Conservation (phyloP, 1,139 yeast species). For the Geotrichum klebahnii region DNA sequence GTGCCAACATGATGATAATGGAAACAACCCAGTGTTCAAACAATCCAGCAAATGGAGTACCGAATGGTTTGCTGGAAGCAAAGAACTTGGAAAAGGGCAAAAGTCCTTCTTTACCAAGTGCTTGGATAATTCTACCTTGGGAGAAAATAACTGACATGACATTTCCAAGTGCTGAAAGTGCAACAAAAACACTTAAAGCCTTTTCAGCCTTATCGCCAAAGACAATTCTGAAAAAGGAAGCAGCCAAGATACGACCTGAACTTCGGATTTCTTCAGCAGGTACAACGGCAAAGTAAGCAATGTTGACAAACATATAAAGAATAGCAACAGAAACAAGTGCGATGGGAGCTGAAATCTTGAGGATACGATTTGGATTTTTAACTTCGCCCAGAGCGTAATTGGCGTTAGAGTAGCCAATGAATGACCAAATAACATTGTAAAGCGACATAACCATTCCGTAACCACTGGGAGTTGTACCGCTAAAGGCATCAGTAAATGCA, state of each 20-base stretch:
- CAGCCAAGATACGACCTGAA: constrained; percentile 71
- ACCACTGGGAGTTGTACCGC: constrained; percentile 59
- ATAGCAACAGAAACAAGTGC: constrained; percentile 59
- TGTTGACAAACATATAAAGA: constrained; percentile 63
- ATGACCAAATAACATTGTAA: constrained; percentile 79
- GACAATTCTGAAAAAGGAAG: constrained; percentile 66
- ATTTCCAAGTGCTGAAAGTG: constrained; percentile 71
- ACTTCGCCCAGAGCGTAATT: constrained; percentile 80
- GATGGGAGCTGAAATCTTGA: constrained; percentile 67
- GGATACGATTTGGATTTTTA: constrained; percentile 62
- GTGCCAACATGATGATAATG: constrained; percentile 53
- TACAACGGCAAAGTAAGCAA: constrained; percentile 72
- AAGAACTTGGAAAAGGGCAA: constrained; percentile 61
- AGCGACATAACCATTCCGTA: constrained; percentile 74
- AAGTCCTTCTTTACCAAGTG: constrained; percentile 66
- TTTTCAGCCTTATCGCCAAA: constrained; percentile 65
- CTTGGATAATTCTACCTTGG: constrained; percentile 73
- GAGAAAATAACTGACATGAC: constrained; percentile 74
- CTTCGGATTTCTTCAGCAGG: constrained; percentile 57
- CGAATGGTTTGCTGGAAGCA: constrained; percentile 53
- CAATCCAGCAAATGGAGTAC: constrained; percentile 53
- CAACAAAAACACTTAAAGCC: constrained; percentile 68
- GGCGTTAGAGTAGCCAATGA: constrained; percentile 52
- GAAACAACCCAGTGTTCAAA: constrained; percentile 54
- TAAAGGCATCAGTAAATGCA: constrained; percentile 60